Conservation (phyloP, 1,139 yeast species). For the Scheffersomyces titani region DNA sequence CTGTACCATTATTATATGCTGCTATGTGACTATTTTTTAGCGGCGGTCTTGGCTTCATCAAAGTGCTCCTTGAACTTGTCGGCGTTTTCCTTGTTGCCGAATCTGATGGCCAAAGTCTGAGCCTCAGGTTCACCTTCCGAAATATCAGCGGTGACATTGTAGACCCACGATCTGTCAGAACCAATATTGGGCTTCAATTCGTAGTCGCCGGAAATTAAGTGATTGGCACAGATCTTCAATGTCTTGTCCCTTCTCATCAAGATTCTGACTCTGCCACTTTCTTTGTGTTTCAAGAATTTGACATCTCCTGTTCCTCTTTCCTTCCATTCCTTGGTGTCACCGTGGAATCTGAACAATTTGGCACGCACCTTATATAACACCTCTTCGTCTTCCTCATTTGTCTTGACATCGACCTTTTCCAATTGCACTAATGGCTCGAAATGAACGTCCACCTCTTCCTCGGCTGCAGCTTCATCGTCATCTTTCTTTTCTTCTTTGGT, state of each 20-base stretch:
- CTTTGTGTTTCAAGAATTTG: constrained; percentile 88
- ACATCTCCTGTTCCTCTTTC: constrained; percentile 99
- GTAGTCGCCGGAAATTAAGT: constrained; percentile 83
- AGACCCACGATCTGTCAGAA: constrained; percentile 98
- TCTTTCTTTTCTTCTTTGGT: constrained; percentile 31
- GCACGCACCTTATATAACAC: constrained; percentile 88
- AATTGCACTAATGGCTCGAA: constrained; percentile 95
- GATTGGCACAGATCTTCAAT: constrained; percentile 96
- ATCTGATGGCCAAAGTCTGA: constrained; percentile 93
- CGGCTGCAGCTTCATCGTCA: constrained; percentile 66
- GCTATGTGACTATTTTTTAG: constrained; percentile 2
- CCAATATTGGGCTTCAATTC: constrained; percentile 91
- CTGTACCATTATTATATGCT: background rate
- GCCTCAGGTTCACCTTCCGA: constrained; percentile 97
- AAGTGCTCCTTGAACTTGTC: constrained; percentile 92
- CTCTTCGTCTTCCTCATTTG: constrained; percentile 96
- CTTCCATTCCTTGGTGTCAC: constrained; percentile 91
- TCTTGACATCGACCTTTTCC: constrained; percentile 94
- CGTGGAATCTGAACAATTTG: constrained; percentile 87
- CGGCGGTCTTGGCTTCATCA: constrained; percentile 67
- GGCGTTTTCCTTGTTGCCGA: constrained; percentile 96
- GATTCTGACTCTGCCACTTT: constrained; percentile 76
- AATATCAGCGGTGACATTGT: constrained; percentile 89
- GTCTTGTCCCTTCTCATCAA: constrained; percentile 99
- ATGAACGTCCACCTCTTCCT: constrained; percentile 92